Evolutionary conservation across 768 basidiomycete genomes (phyloP), one percentile per base, ranked within the genome.

Genomic region (Amanita muscaria): DNA sequence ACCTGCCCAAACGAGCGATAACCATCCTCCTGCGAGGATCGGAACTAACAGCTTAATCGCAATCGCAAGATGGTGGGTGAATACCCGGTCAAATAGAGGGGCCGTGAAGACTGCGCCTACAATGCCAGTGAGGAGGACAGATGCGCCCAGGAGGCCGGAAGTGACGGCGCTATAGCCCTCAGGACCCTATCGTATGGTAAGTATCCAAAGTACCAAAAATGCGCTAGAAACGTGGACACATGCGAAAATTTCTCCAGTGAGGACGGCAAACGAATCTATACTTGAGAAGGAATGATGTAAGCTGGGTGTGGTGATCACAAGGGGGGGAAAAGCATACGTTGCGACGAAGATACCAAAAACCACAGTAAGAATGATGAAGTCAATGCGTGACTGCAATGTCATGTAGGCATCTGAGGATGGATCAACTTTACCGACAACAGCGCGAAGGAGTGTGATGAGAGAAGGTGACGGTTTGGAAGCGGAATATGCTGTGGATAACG

Each of bases 1-100:
- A 85, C 86, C 76, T 40, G 81, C 86, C 88, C 87, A 91, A 25
- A 91, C 80, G n/a, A 90, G 63, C 4, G 77, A 75, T 11, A 90
- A 59, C 86, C 87, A 90, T 19, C 69, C 68, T 1, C 53, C 67
- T 12, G 70, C 80, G 4, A 84, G 65, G 34, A 80, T 56, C 1
- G 87, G 87, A 14, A 79, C 70, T 9, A 86, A 54, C 0, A 76
- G 47, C 44, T 82, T 85, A 43, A 70, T 53, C 3, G 79, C 75
- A 9, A 76, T 49, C 0, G 77, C 83, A 30, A 88, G 68, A 48
- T 77, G 77, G 50, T 80, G 73, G 7, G 84, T 89, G 49, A 91
- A 76, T n/a, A 88, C 76, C n/a, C 88, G 78, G 55, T 90, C 88
- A 54, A 88, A 82, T 3, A 89, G 60, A 0, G 88, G 89, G 0